Base-by-base conservation (phyloP, 352 stramenopile species). In the Phytophthora sansomeana region DNA sequence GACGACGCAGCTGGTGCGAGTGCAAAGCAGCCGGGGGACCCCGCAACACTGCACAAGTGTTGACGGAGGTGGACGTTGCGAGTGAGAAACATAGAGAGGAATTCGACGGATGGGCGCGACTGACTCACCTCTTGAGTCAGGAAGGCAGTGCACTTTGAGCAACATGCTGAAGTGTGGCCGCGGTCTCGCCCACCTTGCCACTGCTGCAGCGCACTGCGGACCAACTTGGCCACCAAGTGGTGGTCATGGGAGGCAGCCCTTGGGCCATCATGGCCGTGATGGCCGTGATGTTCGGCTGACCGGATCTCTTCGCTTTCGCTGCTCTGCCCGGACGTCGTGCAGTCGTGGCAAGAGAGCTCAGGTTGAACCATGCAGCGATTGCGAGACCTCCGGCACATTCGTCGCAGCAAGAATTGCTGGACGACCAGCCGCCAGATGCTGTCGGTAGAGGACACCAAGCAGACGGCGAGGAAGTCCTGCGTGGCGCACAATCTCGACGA, bases 101-200 rank as follows among this genome's bases (percentile, higher is more conserved):
- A 58, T 59, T 52, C 49, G 16, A 26, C 14, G 49, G 41, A 61
- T 61, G 59, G 49, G 50, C 24, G 2, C 17, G 14, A 55, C 59
- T 67, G 59, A 67, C 58, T 67, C 58, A 65, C 46, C 19, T 33
- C 26, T 32, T 69, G 61, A 69, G 61, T 69, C 61, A 65, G 60
- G 21, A 32, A 32, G 51, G 6, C 13, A 41, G 30, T 32, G 51
- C 4, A 10, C 6, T 17, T 38, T 46, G 46, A 65, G 29, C 36
- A 63, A 21, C 58, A 65, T n/a, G 46, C 28, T n/a, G 42, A 42
- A 50, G 33, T 49, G 21, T 24, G 21, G 21, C 21, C 21, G 21
- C 21, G 21, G 21, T 24, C 21, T 1, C 3, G 21, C 21, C 21
- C 21, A 24, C 21, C 21, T 24, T 24, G 21, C 21, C 21, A 3